Evolutionary conservation across 768 basidiomycete species (phyloP).

Genomic region (Galerina sulciceps): DNA sequence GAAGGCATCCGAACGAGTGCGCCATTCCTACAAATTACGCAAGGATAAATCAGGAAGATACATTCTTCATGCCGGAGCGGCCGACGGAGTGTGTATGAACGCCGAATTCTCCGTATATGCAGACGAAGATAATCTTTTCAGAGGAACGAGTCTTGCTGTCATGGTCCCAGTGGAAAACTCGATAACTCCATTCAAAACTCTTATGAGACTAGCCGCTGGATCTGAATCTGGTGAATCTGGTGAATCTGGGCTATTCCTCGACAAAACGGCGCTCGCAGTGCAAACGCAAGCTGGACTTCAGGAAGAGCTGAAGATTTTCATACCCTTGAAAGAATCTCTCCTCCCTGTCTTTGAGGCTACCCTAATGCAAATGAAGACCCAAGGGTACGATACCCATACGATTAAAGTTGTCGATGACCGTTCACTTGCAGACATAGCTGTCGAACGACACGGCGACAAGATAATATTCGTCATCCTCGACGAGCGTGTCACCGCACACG

Average conservation of each 20-base stretch:
- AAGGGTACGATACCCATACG: neutral
- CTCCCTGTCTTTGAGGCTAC: neutral
- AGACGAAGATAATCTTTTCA: neutral
- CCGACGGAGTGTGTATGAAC: conserved; percentile 13
- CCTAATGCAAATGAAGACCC: neutral
- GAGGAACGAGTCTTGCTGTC: neutral
- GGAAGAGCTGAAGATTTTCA: neutral
- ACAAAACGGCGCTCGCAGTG: neutral
- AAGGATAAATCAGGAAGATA: neutral
- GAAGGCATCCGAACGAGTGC: neutral
- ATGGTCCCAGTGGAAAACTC: neutral
- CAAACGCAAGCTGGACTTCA: conserved; percentile 2
- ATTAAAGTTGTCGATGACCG: neutral
- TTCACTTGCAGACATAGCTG: neutral
- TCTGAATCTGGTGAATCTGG: neutral
- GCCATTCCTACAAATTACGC: neutral
- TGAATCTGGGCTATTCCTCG: neutral
- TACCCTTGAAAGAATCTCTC: neutral
- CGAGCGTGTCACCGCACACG: neutral
- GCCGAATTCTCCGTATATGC: conserved; percentile 17
- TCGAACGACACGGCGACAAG: neutral
- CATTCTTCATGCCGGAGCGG: conserved; percentile 15
- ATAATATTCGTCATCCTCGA: conserved; percentile 1
- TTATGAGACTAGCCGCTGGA: neutral
- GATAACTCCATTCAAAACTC: neutral